These are phyloP conservation scores for Chlorella sp. DNA, from an alignment of 139 green algal species.

Conservation along the genomic window DNA sequence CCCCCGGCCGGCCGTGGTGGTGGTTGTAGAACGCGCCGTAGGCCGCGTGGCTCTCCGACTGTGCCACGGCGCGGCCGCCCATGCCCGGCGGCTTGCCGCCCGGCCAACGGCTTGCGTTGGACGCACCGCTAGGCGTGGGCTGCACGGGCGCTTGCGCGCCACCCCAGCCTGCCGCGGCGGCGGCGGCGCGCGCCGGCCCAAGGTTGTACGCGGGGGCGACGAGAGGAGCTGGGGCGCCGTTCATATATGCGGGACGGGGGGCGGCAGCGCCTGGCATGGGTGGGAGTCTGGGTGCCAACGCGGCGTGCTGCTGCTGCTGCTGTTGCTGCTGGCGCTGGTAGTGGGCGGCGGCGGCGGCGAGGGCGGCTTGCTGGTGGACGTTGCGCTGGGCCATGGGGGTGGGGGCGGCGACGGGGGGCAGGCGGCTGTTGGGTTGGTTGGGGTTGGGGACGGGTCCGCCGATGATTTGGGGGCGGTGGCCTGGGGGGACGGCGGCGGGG, in stretches of 20 bases:
- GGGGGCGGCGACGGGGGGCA: no score
- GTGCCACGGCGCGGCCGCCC: neutral
- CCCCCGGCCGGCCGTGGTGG: neutral
- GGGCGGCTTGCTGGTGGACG: no score
- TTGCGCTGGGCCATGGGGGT: no score
- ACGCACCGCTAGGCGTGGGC: neutral
- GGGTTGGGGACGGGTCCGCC: neutral
- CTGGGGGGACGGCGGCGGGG: slow-evolving; percentile 2
- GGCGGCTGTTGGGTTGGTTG: neutral
- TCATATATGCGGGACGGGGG: no score
- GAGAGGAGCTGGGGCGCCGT: no score
- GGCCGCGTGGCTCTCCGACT: slow-evolving; percentile 31
- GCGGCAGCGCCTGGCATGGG: no score
- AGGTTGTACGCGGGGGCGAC: no score
- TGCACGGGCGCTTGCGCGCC: no score
- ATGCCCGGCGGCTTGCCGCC: neutral
- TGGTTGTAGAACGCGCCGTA: slow-evolving; percentile 41
- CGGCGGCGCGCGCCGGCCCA: no score
- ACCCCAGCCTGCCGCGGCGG: no score
- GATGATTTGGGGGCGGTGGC: neutral
- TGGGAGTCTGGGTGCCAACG: neutral
- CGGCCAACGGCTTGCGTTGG: neutral
- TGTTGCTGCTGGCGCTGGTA: neutral
- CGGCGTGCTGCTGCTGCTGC: neutral
- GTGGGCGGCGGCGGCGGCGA: no score